A percentile compares a stretch with the other conserved stretches of the same genome.
phyloP scores from a whole-genome alignment of 1,284 basidiomycete species.

The Ustilago loliicola region DNA sequence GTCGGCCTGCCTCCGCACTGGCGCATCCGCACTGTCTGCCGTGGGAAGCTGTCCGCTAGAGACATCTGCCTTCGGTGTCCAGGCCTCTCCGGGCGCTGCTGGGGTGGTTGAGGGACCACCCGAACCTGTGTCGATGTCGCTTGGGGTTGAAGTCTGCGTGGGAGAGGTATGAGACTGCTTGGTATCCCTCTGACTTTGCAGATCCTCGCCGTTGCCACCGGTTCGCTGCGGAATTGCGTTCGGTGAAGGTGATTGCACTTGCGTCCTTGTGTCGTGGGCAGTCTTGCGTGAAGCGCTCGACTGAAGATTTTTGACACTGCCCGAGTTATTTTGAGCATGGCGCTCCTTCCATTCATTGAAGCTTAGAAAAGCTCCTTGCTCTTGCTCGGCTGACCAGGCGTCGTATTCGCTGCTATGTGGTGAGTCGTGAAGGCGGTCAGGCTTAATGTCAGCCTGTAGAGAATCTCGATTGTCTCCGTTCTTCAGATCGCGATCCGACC shows the following conservation, averaged over 20 bases:
- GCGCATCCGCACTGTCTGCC: neutral
- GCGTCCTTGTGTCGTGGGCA: neutral
- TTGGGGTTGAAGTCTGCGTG: neutral
- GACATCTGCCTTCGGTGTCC: neutral
- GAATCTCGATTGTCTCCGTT: neutral
- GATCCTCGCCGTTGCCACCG: neutral
- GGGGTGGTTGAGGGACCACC: neutral
- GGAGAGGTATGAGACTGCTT: neutral
- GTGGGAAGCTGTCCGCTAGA: neutral
- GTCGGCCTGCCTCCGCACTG: neutral
- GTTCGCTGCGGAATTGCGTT: constrained; percentile 1
- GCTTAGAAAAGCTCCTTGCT: constrained; percentile 41
- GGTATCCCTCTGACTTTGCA: neutral
- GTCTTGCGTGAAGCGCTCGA: neutral
- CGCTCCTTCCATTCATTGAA: constrained; percentile 54
- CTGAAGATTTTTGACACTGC: neutral
- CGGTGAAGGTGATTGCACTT: constrained; percentile 4
- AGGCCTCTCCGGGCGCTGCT: neutral
- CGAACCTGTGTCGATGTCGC: neutral
- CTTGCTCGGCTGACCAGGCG: constrained; percentile 52
- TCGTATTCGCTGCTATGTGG: constrained; percentile 36
- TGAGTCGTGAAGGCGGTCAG: neutral
- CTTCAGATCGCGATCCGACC: neutral
- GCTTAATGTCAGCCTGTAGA: neutral
- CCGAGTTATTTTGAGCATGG: constrained; percentile 14